These are phyloP conservation scores for Hymenoscyphus occultus DNA, from an alignment of 2,329 filamentous ascomycete genomes.

Conservation along the genomic window DNA sequence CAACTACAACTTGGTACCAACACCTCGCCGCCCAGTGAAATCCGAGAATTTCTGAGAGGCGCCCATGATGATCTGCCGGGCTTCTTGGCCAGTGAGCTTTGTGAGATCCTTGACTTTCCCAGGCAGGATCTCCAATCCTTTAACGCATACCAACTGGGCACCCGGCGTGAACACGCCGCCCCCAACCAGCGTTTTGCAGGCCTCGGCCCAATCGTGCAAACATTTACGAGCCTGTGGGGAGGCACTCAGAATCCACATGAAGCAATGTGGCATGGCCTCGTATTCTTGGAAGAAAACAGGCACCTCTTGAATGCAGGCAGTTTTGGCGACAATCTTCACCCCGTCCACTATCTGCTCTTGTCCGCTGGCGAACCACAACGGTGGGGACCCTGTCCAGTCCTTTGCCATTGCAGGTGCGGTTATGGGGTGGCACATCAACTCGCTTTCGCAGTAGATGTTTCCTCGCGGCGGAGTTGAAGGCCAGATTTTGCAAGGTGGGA, in stretches of 20 bases:
- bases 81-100: too few species aligned
- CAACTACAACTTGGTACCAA: too few species aligned
- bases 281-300: constrained; percentile 7
- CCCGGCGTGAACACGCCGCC: too few species aligned
- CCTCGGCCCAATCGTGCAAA: not conserved
- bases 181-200: not conserved
- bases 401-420: not conserved
- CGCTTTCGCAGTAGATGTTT: constrained; percentile 6
- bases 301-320: not conserved
- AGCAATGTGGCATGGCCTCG: constrained; percentile 9
- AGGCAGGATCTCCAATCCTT: too few species aligned
- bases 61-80: too few species aligned
- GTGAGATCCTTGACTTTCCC: too few species aligned
- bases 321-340: constrained; percentile 4
- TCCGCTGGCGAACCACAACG: constrained; percentile 3
- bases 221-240: not conserved
- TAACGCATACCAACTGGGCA: too few species aligned
- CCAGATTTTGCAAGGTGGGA: constrained; percentile 8
- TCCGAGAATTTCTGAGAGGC: too few species aligned
- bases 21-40: too few species aligned
- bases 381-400: constrained; percentile 10
- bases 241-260: not conserved
- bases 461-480: constrained; percentile 2
- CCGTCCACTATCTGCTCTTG: constrained; percentile 6
- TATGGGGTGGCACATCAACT: constrained; percentile 6